Base-by-base conservation (phyloP, 2,329 filamentous ascomycete species). In the Aphanoascus verrucosus region DNA sequence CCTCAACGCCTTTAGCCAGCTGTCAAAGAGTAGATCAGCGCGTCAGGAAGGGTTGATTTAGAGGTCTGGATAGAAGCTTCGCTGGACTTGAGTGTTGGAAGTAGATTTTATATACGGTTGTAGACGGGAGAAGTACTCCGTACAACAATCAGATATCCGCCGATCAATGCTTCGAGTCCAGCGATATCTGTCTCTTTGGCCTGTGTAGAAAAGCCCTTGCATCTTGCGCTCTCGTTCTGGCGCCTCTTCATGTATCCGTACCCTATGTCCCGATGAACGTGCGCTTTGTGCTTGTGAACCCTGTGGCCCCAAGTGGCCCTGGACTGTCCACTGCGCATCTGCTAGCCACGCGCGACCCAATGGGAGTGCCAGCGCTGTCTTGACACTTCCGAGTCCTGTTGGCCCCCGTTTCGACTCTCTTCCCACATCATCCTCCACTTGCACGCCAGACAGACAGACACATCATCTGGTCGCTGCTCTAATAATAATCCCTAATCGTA, bases 261-360 rank as follows among this genome's bases (percentile, higher is more conserved):
- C 35, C 37, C 35, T 52, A 41, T 32, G 44, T 47, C 42, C 38
- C 32, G 49, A 53, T 32, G 50, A 53, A 53, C 50, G 42, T 53
- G 50, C 34, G 42, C 42, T 40, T 45, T 37, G 50, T 45, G 42
- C 8, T 14, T 31, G 42, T 38, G 42, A 47, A 31, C 43, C 32
- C 15, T 41, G 41, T 52, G 41, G 45, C 37, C 53, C 46, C 54
- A 50, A 51, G 38, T 49, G 54, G 54, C 53, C 53, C 54, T 34
- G 50, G 23, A 15, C 9, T 14, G 44, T 46, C 51, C 55, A 49
- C 50, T 17, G 43, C n/a, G 28, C 31, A 5, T 40, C 34, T 44
- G 55, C 55, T 46, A 51, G 55, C 54, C 51, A 37, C 52, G 45
- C 23, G 45, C 35, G 52, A 45, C 51, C 51, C 51, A 55, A 52